These are phyloP conservation scores for Yarrowia alimentaria DNA, from an alignment of 805 yeast genomes.

Conservation along the genomic window DNA sequence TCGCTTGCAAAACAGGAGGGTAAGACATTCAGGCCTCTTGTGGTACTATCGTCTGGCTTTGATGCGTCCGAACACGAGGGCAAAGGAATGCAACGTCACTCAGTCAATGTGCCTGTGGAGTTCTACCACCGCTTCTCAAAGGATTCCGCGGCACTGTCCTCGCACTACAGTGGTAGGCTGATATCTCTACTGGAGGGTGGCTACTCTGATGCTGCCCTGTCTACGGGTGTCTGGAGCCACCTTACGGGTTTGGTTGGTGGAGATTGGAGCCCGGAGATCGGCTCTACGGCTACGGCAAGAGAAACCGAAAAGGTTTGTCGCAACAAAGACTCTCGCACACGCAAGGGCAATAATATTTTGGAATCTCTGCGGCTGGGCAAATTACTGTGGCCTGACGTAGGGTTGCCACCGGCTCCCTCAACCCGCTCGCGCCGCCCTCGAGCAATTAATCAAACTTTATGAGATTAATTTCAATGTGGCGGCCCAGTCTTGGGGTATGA, in stretches of 20 bases:
- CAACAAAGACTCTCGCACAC: slow-evolving; percentile 18
- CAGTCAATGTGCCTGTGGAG: slow-evolving; percentile 75
- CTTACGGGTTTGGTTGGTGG: slow-evolving; percentile 63
- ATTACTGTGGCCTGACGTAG: slow-evolving; percentile 23
- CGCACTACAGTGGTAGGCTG: slow-evolving; percentile 59
- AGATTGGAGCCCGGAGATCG: slow-evolving; percentile 52
- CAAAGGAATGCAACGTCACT: slow-evolving; percentile 81
- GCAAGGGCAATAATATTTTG: slow-evolving; percentile 22
- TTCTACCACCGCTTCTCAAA: slow-evolving; percentile 70
- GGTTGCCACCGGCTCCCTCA: slow-evolving; percentile 18
- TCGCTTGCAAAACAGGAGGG: slow-evolving; percentile 34
- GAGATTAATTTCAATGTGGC: neutral
- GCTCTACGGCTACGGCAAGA: slow-evolving; percentile 56
- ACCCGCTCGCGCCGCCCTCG: slow-evolving; percentile 18
- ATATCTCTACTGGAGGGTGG: slow-evolving; percentile 81
- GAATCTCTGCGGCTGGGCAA: slow-evolving; percentile 13
- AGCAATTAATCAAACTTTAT: slow-evolving; percentile 8
- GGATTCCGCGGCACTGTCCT: slow-evolving; percentile 69
- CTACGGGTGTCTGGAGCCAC: slow-evolving; percentile 78
- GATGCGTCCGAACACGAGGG: slow-evolving; percentile 84
- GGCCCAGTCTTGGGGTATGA: no score
- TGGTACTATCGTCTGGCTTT: slow-evolving; percentile 82
- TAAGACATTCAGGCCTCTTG: slow-evolving; percentile 53
- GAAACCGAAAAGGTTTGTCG: slow-evolving; percentile 57
- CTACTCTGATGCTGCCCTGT: slow-evolving; percentile 75